Percentiles rank a stretch among this genome's conserved stretches.
Conservation (phyloP, 495 filamentous ascomycete genomes). For the Hypoxylon trugodes region DNA sequence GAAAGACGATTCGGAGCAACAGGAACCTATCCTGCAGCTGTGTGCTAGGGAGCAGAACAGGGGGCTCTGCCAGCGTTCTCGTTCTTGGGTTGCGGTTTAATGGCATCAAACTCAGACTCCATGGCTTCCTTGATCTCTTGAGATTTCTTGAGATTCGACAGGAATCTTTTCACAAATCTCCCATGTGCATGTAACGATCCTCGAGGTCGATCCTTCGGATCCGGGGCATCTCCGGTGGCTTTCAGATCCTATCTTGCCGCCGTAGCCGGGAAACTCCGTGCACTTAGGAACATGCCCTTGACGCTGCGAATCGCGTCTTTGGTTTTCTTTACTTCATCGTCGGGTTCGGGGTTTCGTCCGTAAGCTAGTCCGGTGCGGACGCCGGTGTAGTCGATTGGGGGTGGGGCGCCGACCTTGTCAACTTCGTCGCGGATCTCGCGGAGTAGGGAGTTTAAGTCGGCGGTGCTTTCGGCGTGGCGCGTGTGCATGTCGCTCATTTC, state of each 20-base stretch:
- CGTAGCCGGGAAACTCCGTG: conserved; percentile 66
- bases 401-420: conserved; percentile 52
- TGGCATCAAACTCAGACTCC: not conserved
- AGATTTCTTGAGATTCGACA: too few relatives aligned
- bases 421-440: conserved; percentile 59
- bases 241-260: conserved; percentile 36
- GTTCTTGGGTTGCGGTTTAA: too few relatives aligned
- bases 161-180: too few relatives aligned
- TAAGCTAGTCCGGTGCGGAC: conserved; percentile 50
- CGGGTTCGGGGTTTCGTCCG: conserved; percentile 60
- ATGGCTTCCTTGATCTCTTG: too few relatives aligned
- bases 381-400: conserved; percentile 38
- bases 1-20: not conserved
- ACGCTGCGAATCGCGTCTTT: conserved; percentile 87
- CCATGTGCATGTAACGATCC: too few relatives aligned
- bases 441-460: conserved; percentile 52
- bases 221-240: not conserved
- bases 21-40: not conserved
- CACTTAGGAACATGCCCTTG: conserved; percentile 91
- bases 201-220: not conserved
- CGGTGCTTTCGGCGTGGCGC: conserved; percentile 47
- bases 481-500: conserved; percentile 60
- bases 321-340: conserved; percentile 80
- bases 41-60: not conserved
- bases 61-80: not conserved